A percentile compares a stretch with the other conserved stretches of the same genome.
phyloP scores from a whole-genome alignment of 305 asterid species.

The Caryopteris hybrid region DNA sequence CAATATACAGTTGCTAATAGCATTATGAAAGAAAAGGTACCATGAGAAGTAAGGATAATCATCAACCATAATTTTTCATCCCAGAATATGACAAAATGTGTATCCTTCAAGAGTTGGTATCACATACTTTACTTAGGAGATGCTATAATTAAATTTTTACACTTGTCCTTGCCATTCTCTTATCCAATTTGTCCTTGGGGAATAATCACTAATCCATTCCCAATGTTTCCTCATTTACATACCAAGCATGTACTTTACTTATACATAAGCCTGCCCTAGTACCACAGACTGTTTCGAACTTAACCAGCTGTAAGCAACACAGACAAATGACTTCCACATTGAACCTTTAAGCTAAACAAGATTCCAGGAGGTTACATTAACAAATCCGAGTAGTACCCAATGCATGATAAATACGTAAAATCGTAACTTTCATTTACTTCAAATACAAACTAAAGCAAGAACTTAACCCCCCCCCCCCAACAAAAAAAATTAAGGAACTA shows the following conservation, averaged over 20 bases:
- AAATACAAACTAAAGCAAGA: not conserved
- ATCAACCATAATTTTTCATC: too few relatives aligned
- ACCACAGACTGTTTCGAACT: not conserved
- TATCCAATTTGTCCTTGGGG: not conserved
- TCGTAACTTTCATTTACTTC: not conserved
- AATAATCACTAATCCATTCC: not conserved
- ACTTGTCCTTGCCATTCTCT: not conserved
- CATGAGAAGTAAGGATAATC: too few relatives aligned
- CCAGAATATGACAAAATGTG: not conserved
- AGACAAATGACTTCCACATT: not conserved
- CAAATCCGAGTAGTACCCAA: not conserved
- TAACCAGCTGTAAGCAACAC: not conserved
- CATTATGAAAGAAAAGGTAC: too few relatives aligned
- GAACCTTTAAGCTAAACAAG: constrained; percentile 1
- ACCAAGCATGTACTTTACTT: not conserved
- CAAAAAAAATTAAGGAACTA: too few relatives aligned
- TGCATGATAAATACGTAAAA: not conserved
- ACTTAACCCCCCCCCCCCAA: too few relatives aligned
- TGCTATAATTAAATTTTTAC: not conserved
- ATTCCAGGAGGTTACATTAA: constrained; percentile 2
- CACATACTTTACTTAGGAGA: not conserved
- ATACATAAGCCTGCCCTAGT: not conserved
- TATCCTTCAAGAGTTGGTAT: not conserved
- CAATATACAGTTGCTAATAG: not conserved
- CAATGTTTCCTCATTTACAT: not conserved